A percentile compares a stretch with the other conserved stretches of the same genome.
Conservation (phyloP, 495 filamentous ascomycete genomes). For the Haplographium delicatum region DNA sequence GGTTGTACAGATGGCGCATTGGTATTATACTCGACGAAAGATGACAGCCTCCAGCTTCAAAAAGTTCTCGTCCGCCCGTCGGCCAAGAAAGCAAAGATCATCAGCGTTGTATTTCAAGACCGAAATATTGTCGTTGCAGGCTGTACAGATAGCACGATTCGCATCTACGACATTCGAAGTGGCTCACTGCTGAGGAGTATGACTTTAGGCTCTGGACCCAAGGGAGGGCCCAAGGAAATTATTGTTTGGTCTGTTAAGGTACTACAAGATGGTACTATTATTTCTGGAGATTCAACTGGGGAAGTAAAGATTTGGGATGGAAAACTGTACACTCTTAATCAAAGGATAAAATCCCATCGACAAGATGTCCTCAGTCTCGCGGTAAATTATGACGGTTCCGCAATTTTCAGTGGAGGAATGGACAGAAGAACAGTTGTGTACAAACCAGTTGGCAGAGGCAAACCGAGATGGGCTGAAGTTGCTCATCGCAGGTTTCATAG, state of each 20-base stretch:
- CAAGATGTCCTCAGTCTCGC: slow-evolving; percentile 88
- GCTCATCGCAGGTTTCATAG: slow-evolving; percentile 76
- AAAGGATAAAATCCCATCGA: slow-evolving; percentile 77
- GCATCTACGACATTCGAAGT: slow-evolving; percentile 80
- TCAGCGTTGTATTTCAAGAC: slow-evolving; percentile 86
- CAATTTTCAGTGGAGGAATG: slow-evolving; percentile 86
- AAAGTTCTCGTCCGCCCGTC: slow-evolving; percentile 64
- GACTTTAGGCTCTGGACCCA: slow-evolving; percentile 71
- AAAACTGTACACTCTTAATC: slow-evolving; percentile 78
- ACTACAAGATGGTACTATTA: slow-evolving; percentile 78
- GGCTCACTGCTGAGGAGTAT: slow-evolving; percentile 71
- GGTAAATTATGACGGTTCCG: slow-evolving; percentile 70
- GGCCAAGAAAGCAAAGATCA: slow-evolving; percentile 74
- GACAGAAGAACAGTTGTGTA: slow-evolving; percentile 83
- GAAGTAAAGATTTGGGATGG: slow-evolving; percentile 92
- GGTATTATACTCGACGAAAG: slow-evolving; percentile 77
- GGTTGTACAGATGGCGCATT: slow-evolving; percentile 91
- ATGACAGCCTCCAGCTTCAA: slow-evolving; percentile 69
- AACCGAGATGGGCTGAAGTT: slow-evolving; percentile 73
- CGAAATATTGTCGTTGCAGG: slow-evolving; percentile 78
- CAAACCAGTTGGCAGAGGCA: slow-evolving; percentile 54
- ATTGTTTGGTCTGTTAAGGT: slow-evolving; percentile 92
- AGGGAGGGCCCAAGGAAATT: slow-evolving; percentile 72
- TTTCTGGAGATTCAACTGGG: slow-evolving; percentile 91
- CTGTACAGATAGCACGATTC: slow-evolving; percentile 86